phyloP scores from a whole-genome alignment of 148 eudicot genomes.

The Rheum nobile region DNA sequence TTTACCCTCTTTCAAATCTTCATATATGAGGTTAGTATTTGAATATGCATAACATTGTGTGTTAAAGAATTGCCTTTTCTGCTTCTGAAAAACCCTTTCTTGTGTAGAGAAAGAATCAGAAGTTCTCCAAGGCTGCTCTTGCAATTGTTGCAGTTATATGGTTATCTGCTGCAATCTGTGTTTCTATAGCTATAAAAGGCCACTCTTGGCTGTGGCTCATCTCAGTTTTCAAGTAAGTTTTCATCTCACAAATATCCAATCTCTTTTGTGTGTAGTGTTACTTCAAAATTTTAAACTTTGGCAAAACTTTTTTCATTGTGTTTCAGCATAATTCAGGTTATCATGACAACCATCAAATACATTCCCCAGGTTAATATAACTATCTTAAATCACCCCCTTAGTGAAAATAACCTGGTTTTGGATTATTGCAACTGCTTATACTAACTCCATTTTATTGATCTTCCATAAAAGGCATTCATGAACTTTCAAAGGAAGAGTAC shows the following conservation, averaged over 20 bases:
- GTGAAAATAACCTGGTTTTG: too few relatives aligned
- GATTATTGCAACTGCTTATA: too few relatives aligned
- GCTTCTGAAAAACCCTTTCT: background rate
- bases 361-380: constrained; percentile 60
- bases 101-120: constrained; percentile 64
- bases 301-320: background rate
- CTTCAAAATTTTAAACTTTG: background rate
- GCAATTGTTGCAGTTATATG: constrained; percentile 48
- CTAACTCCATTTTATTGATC: background rate
- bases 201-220: constrained; percentile 83
- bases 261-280: background rate
- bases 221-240: constrained; percentile 64
- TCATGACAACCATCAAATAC: constrained; percentile 79
- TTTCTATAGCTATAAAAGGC: constrained; percentile 38
- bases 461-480: constrained; percentile 46
- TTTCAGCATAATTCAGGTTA: constrained; percentile 78
- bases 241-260: background rate
- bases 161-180: constrained; percentile 54
- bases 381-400: background rate
- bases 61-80: background rate
- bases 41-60: background rate
- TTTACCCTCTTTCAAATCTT: constrained; percentile 72
- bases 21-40: constrained; percentile 58
- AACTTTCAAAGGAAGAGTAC: constrained; percentile 78
- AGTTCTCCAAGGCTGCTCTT: constrained; percentile 50